These are phyloP conservation scores for Bocquillonia castaneifolia DNA, from an alignment of 441 rosid genomes.

Conservation along the genomic window DNA sequence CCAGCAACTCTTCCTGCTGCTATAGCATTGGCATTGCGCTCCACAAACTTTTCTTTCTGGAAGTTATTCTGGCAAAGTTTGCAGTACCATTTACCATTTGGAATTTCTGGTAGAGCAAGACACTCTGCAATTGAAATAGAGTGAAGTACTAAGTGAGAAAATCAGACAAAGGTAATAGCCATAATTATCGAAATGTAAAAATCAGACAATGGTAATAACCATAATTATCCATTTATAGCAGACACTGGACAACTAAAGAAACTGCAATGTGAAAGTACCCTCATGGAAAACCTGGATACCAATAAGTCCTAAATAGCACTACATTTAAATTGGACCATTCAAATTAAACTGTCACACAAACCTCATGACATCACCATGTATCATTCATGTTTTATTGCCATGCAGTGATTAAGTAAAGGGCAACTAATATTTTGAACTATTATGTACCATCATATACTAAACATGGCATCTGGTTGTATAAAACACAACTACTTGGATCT, in stretches of 20 bases:
- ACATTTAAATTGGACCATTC: background rate
- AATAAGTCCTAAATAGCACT: background rate
- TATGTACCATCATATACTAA: background rate
- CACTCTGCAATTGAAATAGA: conserved; percentile 43
- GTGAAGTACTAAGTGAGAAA: background rate
- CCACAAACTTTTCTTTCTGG: conserved; percentile 64
- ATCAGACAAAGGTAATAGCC: background rate
- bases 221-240: background rate
- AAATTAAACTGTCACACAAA: background rate
- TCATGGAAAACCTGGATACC: background rate
- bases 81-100: conserved; percentile 75
- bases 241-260: background rate
- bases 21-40: conserved; percentile 65
- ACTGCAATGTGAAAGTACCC: background rate
- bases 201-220: background rate
- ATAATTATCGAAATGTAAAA: background rate
- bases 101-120: conserved; percentile 44
- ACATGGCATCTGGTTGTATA: conserved; percentile 1
- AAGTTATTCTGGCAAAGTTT: conserved; percentile 55
- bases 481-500: background rate
- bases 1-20: conserved; percentile 92
- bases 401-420: background rate
- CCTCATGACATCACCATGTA: background rate
- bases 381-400: background rate
- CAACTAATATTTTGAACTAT: background rate